Evolutionary conservation across 1,284 basidiomycete genomes (phyloP), one percentile per base, ranked within the genome.

Genomic region (Heterobasidion parviporum): DNA sequence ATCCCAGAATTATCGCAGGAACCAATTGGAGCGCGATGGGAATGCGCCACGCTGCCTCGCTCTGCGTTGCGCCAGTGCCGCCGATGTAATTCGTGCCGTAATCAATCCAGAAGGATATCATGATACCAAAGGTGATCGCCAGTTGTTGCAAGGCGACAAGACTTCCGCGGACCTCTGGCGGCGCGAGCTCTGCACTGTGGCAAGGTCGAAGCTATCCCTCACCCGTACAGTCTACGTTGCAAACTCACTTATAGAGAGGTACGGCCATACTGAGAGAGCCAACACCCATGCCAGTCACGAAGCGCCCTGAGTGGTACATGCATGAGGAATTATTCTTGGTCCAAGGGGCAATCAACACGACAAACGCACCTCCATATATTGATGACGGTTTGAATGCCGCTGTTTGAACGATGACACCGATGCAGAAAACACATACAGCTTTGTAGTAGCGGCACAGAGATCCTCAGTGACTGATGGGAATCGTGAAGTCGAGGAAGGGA

Each of bases 121-220:
- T 74, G 72, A 75, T 87, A 33, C 85, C 84, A 62, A 87, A 87
- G 1, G 87, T 87, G 65, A 92, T 92, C 4, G 86, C 83, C 10
- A 92, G 74, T 65, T 92, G 90, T 66, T 92, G 89, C 12, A 93
- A 78, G 3, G 87, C 87, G 47, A 92, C 89, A 41, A 92, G 74
- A 63, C 85, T 86, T 8, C 90, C 90, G 61, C 90, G 82, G 20
- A 93, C 87, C 70, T 92, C 89, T 2, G 89, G 87, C 18, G 89
- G 88, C 1, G 87, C 85, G 48, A 92, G 78, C 68, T 85, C 82
- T 48, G 81, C 79, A 64, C 75, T 75, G 49, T 14, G 8, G 35
- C 8, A 16, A 7, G 16, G 36, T 57, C 18, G 57, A 35, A 14
- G 4, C 9, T 16, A 44, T 44, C 36, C 36, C 48, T 18, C 14